Evolutionary conservation across 1,284 basidiomycete species (phyloP), one percentile per base, ranked within the genome.

Genomic region (Boletellus deceptivus): DNA sequence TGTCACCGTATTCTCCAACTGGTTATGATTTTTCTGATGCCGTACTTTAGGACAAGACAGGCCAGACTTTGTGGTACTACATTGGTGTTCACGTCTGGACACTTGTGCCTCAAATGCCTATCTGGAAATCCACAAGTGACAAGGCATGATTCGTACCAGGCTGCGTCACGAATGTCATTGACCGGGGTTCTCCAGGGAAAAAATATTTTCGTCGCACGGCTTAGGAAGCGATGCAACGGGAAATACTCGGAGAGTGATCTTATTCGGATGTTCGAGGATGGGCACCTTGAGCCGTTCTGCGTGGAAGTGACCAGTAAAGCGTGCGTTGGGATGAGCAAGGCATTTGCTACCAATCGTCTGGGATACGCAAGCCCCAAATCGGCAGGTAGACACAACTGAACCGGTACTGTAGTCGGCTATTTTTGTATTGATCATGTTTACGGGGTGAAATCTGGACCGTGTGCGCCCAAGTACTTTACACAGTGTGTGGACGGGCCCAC

Each of bases 21-120:
- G 24, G 25, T 36, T 36, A 20, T 6, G 24, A 3, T n/a, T 20
- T 14, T 34, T 43, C 43, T 57, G 41, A 56, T 17, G 6, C 17
- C 25, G 11, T 46, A 37, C 17, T 38, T 49, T 54, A 77, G 75
- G 66, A 66, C 45, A 62, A 61, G 37, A 6, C 60, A 2, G 52
- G 52, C 6, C 54, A 63, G 40, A 49, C 25, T 7, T 17, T 24
- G 7, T 79, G 77, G 78, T 75, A 61, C 52, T 79, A 78, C 52
- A 65, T 79, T 18, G 77, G 77, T 17, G 72, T 71, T 18, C 68
- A 72, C 38, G 56, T 63, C 27, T 79, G 76, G 75, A 59, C 59
- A 0, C 54, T 71, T 6, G n/a, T 53, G 9, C 45, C 59, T 16
- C 51, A 47, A 35, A 54, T 62, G 49, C 46, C 62, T 16, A 58